These are phyloP conservation scores for Trichoderma virens DNA, from an alignment of 495 filamentous ascomycete genomes.

Conservation along the genomic window DNA sequence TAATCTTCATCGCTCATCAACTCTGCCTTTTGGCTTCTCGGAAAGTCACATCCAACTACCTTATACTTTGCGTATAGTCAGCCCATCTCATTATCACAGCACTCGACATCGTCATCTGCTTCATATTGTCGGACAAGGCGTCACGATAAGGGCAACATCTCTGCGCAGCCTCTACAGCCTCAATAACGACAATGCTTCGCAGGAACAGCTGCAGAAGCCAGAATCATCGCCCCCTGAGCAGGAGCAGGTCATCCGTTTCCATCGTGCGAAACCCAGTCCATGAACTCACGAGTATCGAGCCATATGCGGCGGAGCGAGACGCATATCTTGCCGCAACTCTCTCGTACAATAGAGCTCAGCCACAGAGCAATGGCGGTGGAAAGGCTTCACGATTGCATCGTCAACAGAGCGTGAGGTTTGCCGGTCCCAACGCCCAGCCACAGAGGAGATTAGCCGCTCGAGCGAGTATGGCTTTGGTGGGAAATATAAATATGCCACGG, in stretches of 20 bases:
- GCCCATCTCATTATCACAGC: neutral
- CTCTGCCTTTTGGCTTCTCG: neutral
- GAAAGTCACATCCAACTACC: neutral
- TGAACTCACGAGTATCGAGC: conserved; percentile 41
- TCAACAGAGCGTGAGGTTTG: conserved; percentile 50
- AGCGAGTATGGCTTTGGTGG: neutral
- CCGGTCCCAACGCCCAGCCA: conserved; percentile 25
- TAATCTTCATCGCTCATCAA: neutral
- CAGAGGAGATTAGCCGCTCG: neutral
- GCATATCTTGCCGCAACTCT: conserved; percentile 60
- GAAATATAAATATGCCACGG: neutral
- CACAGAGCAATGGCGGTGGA: conserved; percentile 21
- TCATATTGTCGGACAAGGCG: neutral
- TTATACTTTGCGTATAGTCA: neutral
- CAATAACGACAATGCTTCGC: conserved; percentile 11
- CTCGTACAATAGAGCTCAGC: conserved; percentile 54
- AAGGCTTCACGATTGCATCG: conserved; percentile 21
- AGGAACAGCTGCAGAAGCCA: conserved; percentile 18
- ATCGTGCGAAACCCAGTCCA: conserved; percentile 34
- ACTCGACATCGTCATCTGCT: neutral
- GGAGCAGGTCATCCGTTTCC: conserved; percentile 58
- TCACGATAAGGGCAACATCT: neutral
- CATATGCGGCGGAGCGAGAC: conserved; percentile 49
- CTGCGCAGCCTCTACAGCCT: neutral
- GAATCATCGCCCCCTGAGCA: conserved; percentile 35